A percentile compares a stretch with the other conserved stretches of the same genome.
These are phyloP conservation scores for Exophiala sp. DNA, from an alignment of 2,329 filamentous ascomycete species.

Conservation along the genomic window DNA sequence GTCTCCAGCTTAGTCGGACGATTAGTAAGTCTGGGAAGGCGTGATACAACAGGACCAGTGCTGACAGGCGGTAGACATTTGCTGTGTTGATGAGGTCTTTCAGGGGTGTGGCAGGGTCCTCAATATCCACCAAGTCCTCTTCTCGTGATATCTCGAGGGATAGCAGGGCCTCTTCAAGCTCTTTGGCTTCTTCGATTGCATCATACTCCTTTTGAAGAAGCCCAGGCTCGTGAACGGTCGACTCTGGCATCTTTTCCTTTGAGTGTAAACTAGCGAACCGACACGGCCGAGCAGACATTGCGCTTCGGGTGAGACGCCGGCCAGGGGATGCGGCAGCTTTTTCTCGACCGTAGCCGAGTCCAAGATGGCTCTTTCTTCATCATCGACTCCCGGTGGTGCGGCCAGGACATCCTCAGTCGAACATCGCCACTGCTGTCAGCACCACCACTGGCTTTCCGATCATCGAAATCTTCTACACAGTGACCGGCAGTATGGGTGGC, in stretches of 20 bases:
- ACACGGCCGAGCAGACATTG: conserved; percentile 5
- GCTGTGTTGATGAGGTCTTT: conserved; percentile 6
- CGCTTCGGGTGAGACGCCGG: conserved; percentile 3
- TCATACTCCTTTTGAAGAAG: neutral
- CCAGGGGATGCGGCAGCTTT: conserved; percentile 2
- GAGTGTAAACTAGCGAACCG: neutral
- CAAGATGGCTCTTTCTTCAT: too few species aligned
- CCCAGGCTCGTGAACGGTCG: neutral
- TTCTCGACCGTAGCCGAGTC: neutral
- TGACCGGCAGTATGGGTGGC: conserved; percentile 40
- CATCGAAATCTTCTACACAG: conserved; percentile 49
- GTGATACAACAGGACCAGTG: conserved; percentile 4
- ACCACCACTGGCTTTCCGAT: conserved; percentile 47
- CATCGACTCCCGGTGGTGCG: too few species aligned
- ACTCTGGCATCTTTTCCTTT: neutral
- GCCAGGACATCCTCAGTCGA: too few species aligned
- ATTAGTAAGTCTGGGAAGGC: conserved; percentile 7
- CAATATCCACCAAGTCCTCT: neutral
- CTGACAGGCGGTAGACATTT: conserved; percentile 7
- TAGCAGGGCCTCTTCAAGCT: conserved; percentile 3
- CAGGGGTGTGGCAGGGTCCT: conserved; percentile 1
- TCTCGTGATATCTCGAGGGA: neutral
- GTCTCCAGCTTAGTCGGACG: neutral
- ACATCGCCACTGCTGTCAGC: conserved; percentile 38
- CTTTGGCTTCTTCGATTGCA: neutral